Base-by-base conservation (phyloP, 208 protist species). In the Trypanosomatidae sp. region DNA sequence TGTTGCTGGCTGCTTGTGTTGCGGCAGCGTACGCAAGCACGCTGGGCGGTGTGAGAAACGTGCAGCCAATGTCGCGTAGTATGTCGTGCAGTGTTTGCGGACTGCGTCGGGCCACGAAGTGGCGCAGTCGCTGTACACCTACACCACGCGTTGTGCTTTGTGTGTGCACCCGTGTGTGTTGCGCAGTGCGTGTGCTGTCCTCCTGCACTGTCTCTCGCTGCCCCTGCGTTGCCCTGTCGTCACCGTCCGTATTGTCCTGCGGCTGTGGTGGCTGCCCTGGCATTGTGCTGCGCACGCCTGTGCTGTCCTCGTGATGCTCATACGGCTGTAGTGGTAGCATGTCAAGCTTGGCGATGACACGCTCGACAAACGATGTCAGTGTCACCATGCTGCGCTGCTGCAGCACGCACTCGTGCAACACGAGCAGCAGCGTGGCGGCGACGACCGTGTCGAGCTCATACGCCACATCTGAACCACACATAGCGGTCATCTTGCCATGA, bases 291-390 rank as follows among this genome's bases (percentile, higher is more conserved):
- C 8, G 11, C 38, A 20, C 4, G 30, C n/a, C 30, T 35, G 11
- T 15, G 30, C n/a, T 35, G n/a, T 35, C 30, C 11, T 35, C 30
- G 11, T 11, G 11, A 35, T 35, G 30, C n/a, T 39, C 5, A 35
- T 5, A 33, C 16, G 42, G 18, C 7, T 6, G 15, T 6, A 16
- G n/a, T 16, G 13, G 23, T 7, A 35, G 25, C 21, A 47, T 23
- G 42, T 62, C 42, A 3, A 88, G 57, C 56, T 88, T 83, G 4
- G 43, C 60, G 16, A 88, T 42, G 13, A 88, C 60, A 1, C 78
- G 72, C 44, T 88, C 70, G 0, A 76, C 54, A 37, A 65, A 88
- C 51, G 77, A 68, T 3, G 62, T 64, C 2, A 83, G 66, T 3
- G 40, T 65, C 3, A 80, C 57, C 52, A 88, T 72, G 44, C 48